Conservation (phyloP, 2,329 filamentous ascomycete genomes). For the Dichotomopilus funicola region DNA sequence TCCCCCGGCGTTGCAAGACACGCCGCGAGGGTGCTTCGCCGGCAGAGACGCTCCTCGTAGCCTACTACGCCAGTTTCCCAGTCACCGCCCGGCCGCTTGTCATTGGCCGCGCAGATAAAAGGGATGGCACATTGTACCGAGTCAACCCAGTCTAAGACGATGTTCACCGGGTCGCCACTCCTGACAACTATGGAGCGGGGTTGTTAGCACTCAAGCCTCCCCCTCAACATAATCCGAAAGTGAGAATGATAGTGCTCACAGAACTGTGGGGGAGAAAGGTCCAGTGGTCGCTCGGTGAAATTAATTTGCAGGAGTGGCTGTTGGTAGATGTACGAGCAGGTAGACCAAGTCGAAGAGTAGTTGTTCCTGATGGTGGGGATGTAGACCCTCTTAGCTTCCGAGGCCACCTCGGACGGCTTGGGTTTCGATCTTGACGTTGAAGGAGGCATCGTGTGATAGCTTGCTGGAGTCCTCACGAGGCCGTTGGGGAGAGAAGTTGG, state of each 20-base stretch:
- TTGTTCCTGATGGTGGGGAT: constrained; percentile 57
- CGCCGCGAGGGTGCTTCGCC: constrained; percentile 66
- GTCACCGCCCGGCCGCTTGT: constrained; percentile 70
- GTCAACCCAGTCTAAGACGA: constrained; percentile 50
- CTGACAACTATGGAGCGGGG: constrained; percentile 37
- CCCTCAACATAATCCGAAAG: not conserved
- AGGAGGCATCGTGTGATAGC: constrained; percentile 41
- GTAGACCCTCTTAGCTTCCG: constrained; percentile 64
- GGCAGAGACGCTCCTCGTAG: constrained; percentile 66
- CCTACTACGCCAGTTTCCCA: constrained; percentile 61
- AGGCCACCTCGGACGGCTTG: constrained; percentile 63
- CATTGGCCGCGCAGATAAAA: constrained; percentile 68
- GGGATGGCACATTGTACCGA: constrained; percentile 42
- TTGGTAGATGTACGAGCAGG: constrained; percentile 53
- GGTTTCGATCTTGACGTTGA: constrained; percentile 40
- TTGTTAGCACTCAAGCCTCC: constrained; percentile 16
- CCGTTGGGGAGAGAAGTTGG: no score
- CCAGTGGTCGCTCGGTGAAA: constrained; percentile 30
- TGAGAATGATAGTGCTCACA: constrained; percentile 23
- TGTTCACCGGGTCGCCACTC: constrained; percentile 52
- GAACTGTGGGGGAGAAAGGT: constrained; percentile 40
- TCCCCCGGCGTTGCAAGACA: constrained; percentile 57
- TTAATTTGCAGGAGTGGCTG: constrained; percentile 43
- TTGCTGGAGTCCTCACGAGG: no score
- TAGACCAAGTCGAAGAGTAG: constrained; percentile 48